Base-by-base conservation (phyloP, 768 basidiomycete genomes). In the Hericium erinaceus region DNA sequence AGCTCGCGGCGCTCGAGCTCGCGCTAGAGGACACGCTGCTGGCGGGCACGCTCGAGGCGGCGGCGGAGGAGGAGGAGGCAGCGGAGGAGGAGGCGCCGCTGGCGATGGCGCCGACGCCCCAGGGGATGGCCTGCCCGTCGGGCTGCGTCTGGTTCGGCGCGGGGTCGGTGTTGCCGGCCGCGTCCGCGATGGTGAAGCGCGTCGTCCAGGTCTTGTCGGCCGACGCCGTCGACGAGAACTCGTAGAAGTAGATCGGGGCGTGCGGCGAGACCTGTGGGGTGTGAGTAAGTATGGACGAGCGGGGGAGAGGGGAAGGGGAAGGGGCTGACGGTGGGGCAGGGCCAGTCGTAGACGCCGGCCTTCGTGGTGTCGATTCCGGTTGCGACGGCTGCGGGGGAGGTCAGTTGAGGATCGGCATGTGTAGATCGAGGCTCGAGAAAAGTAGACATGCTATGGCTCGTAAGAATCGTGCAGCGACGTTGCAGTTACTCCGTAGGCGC, bases 231-330 rank as follows among this genome's bases (percentile, higher is more conserved):
- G 80, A 69, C 15, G 79, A 74, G 75, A 87, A 91, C 64, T 90
- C 87, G 69, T 89, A 89, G 74, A 91, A 92, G 74, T 90, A 92
- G 61, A 91, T 82, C 39, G 81, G 65, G 2, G 89, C 75, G 68
- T 85, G 74, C 18, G 80, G 78, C 18, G 72, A 72, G 40, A 91
- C 87, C 84, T 87, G 64, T 37, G 44, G n/a, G 15, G 18, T 46
- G 16, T 22, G 26, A 54, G 44, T 37, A 18, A 28, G 46, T 22
- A 57, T 18, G 7, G 54, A 52, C 13, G 39, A 57, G 55, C 52
- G n/a, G 41, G 24, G 22, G 22, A 22, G n/a, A 24, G 33, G 4
- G 10, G 51, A 16, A 55, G 48, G 22, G n/a, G 40, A 46, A 12
- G 15, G 15, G n/a, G 68, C 77, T 59, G 61, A 88, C 87, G 59